These are phyloP conservation scores for Rhodotorula sp. DNA, from an alignment of 1,284 basidiomycete species.

Conservation along the genomic window DNA sequence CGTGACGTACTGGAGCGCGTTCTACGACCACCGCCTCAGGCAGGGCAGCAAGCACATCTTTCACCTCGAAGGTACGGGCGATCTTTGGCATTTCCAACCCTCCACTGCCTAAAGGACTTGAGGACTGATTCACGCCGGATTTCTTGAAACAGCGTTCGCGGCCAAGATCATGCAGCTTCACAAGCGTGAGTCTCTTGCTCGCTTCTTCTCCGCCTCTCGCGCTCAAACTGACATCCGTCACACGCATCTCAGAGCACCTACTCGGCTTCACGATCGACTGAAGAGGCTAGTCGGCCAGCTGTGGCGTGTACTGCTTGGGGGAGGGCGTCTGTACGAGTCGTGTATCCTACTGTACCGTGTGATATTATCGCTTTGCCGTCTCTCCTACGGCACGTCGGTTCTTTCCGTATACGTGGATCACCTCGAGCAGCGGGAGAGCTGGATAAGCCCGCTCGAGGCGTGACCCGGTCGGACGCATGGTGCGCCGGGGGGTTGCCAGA, in stretches of 20 bases:
- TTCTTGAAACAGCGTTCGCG: conserved; percentile 40
- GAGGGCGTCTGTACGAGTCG: not conserved
- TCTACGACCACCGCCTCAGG: conserved; percentile 90
- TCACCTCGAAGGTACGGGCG: conserved; percentile 68
- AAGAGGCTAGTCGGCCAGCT: not conserved
- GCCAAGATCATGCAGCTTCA: conserved; percentile 48
- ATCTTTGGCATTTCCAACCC: not conserved
- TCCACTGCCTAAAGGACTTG: not conserved
- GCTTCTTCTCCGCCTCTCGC: too few relatives aligned
- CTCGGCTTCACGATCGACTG: conserved; percentile 10
- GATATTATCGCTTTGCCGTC: not conserved
- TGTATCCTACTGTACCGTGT: not conserved
- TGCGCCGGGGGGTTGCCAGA: too few relatives aligned
- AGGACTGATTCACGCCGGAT: accelerated
- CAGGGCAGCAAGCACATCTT: conserved; percentile 91
- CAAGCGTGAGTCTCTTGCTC: conserved; percentile 29
- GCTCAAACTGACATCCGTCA: too few relatives aligned
- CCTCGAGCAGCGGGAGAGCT: too few relatives aligned
- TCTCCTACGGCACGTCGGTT: too few relatives aligned
- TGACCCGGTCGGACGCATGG: too few relatives aligned
- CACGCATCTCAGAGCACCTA: not conserved
- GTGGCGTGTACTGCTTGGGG: not conserved
- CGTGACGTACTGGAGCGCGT: conserved; percentile 93
- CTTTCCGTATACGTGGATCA: too few relatives aligned
- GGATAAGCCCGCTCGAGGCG: too few relatives aligned